Evolutionary conservation across 352 stramenopile genomes (phyloP).

Genomic region (Phytophthora foliorum): DNA sequence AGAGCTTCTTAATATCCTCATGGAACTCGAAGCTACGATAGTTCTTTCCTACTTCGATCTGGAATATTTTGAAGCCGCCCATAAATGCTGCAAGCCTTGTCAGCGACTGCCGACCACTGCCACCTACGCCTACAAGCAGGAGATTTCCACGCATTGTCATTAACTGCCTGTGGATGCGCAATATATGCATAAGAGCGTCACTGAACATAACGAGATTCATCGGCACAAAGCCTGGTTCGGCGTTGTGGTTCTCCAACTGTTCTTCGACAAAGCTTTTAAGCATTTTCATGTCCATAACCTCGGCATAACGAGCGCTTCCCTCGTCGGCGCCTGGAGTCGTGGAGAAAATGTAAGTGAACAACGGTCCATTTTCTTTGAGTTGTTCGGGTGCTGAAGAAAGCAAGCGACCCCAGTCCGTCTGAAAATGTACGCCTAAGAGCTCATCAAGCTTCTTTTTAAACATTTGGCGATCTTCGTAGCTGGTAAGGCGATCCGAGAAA

Average conservation of each 20-base stretch:
- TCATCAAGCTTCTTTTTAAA: constrained; percentile 92
- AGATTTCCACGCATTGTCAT: constrained; percentile 91
- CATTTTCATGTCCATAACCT: constrained; percentile 88
- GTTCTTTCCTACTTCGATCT: constrained; percentile 96
- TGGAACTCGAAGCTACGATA: constrained; percentile 93
- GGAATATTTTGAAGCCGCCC: constrained; percentile 90
- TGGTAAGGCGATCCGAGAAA: constrained; percentile 93
- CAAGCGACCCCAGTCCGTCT: constrained; percentile 81
- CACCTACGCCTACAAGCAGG: constrained; percentile 93
- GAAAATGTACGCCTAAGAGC: constrained; percentile 76
- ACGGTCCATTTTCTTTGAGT: constrained; percentile 80
- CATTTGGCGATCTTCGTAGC: constrained; percentile 84
- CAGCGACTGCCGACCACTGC: constrained; percentile 91
- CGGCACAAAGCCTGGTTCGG: constrained; percentile 86
- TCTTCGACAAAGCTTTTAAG: constrained; percentile 93
- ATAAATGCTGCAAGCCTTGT: constrained; percentile 92
- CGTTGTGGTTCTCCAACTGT: constrained; percentile 93
- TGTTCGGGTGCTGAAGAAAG: constrained; percentile 66
- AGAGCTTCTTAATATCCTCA: constrained; percentile 94
- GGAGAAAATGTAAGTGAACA: constrained; percentile 88
- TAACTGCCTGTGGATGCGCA: constrained; percentile 92
- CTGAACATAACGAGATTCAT: constrained; percentile 95
- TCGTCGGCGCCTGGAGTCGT: constrained; percentile 33
- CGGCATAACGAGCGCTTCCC: constrained; percentile 64
- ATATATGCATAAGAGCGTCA: constrained; percentile 91